phyloP scores from a whole-genome alignment of 1,284 basidiomycete genomes.

The Trichosporon sp. region DNA sequence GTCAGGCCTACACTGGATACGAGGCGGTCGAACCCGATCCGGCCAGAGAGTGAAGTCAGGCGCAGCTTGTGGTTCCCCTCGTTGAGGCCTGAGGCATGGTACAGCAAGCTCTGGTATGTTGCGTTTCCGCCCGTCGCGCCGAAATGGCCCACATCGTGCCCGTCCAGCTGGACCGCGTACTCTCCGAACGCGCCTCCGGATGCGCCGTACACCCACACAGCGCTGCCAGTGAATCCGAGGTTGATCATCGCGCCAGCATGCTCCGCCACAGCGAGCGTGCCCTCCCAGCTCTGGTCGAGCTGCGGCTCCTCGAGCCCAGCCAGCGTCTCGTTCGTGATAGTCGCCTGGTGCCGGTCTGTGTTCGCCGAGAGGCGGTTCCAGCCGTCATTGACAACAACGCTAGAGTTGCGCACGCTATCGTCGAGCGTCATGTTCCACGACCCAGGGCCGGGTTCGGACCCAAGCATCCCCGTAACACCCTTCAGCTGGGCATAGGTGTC shows the following conservation, averaged over 20 bases:
- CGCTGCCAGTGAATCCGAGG: constrained; percentile 25
- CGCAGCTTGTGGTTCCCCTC: constrained; percentile 25
- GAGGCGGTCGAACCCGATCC: constrained; percentile 32
- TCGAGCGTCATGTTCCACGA: constrained; percentile 33
- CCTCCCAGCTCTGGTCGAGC: constrained; percentile 20
- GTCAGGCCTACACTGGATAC: constrained; percentile 13
- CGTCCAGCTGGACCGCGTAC: constrained; percentile 32
- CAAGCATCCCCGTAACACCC: constrained; percentile 20
- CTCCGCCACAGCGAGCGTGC: constrained; percentile 32
- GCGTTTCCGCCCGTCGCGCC: constrained; percentile 22
- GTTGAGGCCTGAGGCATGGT: constrained; percentile 22
- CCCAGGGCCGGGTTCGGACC: constrained; percentile 4
- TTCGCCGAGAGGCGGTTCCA: constrained; percentile 41
- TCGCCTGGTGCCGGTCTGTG: constrained; percentile 5
- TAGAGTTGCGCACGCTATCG: constrained; percentile 32
- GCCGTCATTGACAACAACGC: constrained; percentile 25
- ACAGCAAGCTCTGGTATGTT: constrained; percentile 33
- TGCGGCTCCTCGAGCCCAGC: background rate
- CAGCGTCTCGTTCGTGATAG: constrained; percentile 17
- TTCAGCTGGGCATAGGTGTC: constrained; percentile 22
- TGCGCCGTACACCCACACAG: constrained; percentile 32
- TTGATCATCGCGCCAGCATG: constrained; percentile 5
- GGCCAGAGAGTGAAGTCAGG: constrained; percentile 23
- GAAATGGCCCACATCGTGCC: constrained; percentile 23
- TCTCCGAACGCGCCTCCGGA: constrained; percentile 24